phyloP scores from a whole-genome alignment of 768 basidiomycete genomes.

The Hygrophorus russula region DNA sequence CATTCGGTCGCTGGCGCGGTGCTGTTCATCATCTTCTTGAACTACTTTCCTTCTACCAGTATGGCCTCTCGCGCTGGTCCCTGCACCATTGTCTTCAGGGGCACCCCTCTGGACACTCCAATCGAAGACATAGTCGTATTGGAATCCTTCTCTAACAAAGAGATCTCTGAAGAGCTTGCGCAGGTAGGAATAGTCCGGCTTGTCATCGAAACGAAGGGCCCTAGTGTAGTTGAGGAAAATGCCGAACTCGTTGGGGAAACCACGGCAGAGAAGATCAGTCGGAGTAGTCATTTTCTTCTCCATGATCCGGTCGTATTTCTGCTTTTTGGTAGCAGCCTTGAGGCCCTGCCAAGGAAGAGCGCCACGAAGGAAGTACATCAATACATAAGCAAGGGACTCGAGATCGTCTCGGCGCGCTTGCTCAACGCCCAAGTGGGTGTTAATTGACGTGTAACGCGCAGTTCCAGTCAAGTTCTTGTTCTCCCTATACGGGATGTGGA shows the following conservation, averaged over 20 bases:
- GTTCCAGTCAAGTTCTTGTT: constrained; percentile 99
- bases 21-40: constrained; percentile 71
- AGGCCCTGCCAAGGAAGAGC: constrained; percentile 98
- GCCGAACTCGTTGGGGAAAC: constrained; percentile 99
- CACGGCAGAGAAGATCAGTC: constrained; percentile 92
- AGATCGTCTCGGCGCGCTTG: constrained; percentile 97
- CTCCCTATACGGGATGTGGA: constrained; percentile 99
- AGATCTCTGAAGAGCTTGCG: constrained; percentile 99
- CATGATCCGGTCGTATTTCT: constrained; percentile 99
- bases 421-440: constrained; percentile 97
- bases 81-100: constrained; percentile 52
- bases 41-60: constrained; percentile 69
- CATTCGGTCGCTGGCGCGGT: constrained; percentile 74
- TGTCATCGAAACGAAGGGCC: constrained; percentile 98
- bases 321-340: constrained; percentile 99
- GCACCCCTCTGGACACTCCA: constrained; percentile 84
- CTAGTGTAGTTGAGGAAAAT: constrained; percentile 99
- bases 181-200: constrained; percentile 98
- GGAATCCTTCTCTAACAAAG: constrained; percentile 94
- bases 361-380: constrained; percentile 99
- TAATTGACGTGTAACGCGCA: constrained; percentile 98
- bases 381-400: constrained; percentile 95
- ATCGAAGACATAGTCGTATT: constrained; percentile 99
- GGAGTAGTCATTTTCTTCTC: constrained; percentile 99
- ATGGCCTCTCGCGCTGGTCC: constrained; percentile 49